These are phyloP conservation scores for Elongisporangium anandrum DNA, from an alignment of 352 stramenopile genomes.

Conservation along the genomic window DNA sequence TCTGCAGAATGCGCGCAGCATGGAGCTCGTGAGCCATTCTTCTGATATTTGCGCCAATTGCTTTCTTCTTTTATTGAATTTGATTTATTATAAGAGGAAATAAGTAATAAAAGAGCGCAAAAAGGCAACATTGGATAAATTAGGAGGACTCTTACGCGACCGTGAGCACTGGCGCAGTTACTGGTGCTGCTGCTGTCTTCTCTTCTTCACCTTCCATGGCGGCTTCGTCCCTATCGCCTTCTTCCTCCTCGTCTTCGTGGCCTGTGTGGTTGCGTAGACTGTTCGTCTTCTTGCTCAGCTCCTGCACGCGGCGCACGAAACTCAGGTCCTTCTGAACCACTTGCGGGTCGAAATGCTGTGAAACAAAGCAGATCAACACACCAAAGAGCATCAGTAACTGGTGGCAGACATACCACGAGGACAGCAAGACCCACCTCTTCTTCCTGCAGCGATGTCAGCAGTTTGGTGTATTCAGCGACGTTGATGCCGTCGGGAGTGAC, in stretches of 20 bases:
- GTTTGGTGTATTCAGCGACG: conserved; percentile 39
- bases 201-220: background rate
- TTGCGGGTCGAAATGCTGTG: conserved; percentile 44
- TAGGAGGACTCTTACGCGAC: background rate
- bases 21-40: conserved; percentile 8
- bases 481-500: conserved; percentile 9
- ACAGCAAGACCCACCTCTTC: conserved; percentile 27
- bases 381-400: background rate
- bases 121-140: background rate
- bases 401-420: background rate
- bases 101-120: background rate
- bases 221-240: background rate
- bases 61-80: background rate
- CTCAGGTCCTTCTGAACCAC: conserved; percentile 43
- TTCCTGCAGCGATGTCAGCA: conserved; percentile 36
- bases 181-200: background rate
- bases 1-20: conserved; percentile 20
- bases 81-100: background rate
- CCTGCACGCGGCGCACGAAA: conserved; percentile 57
- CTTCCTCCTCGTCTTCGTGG: background rate
- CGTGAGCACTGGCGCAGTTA: background rate
- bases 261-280: conserved; percentile 11
- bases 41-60: background rate
- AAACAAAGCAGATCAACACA: conserved; percentile 3
- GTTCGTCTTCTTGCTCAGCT: conserved; percentile 41